Conservation (phyloP, 345 rosid genomes). For the Combretum micranthum region DNA sequence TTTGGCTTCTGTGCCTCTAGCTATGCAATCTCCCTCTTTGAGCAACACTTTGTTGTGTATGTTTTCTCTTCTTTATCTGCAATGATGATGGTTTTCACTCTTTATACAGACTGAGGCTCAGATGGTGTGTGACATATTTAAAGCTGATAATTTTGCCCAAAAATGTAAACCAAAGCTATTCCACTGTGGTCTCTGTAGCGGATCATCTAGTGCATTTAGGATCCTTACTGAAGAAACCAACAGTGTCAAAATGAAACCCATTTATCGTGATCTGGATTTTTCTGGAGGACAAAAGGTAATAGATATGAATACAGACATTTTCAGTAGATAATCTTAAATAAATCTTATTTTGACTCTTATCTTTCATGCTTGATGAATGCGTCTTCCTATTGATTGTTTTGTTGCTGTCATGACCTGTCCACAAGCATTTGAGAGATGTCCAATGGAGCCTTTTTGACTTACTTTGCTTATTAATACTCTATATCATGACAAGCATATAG, state of each 20-base stretch:
- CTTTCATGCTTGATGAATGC: too few species aligned
- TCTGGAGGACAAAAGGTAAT: constrained; percentile 48
- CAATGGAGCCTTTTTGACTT: too few species aligned
- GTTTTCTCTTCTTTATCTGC: not conserved
- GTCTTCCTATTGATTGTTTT: too few species aligned
- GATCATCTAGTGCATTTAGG: constrained; percentile 46
- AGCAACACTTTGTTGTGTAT: not conserved
- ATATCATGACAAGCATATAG: too few species aligned
- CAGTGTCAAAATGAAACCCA: constrained; percentile 14
- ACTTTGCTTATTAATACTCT: too few species aligned
- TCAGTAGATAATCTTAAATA: not conserved
- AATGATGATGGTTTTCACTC: constrained; percentile 6
- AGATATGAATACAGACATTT: constrained; percentile 12
- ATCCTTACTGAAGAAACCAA: constrained; percentile 38
- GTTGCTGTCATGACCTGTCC: too few species aligned
- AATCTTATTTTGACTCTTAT: not conserved
- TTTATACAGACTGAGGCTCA: constrained; percentile 57
- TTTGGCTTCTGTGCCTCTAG: not conserved
- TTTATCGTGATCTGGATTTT: constrained; percentile 29
- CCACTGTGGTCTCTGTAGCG: constrained; percentile 48
- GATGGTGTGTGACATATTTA: constrained; percentile 49
- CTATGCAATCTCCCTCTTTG: too few species aligned
- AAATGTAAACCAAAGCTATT: constrained; percentile 25
- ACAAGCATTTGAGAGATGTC: too few species aligned
- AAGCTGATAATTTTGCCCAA: constrained; percentile 29